These are phyloP conservation scores for Monilinia fructigena DNA, from an alignment of 2,329 filamentous ascomycete genomes.

Conservation along the genomic window DNA sequence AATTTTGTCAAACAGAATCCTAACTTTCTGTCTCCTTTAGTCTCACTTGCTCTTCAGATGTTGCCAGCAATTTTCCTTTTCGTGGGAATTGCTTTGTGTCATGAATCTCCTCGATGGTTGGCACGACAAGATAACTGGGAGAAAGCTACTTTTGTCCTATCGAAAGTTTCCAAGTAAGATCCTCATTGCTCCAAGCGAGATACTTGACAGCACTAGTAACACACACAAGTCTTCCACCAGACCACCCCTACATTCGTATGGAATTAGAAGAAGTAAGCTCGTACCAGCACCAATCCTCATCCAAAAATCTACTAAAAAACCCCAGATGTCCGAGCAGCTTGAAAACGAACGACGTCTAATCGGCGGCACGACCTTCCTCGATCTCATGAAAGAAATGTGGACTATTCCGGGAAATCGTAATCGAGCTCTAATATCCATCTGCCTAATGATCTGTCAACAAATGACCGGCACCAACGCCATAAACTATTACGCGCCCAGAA, in stretches of 20 bases:
- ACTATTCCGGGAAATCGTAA: constrained; percentile 58
- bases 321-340: constrained; percentile 45
- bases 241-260: constrained; percentile 53
- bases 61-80: constrained; percentile 63
- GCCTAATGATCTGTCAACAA: constrained; percentile 55
- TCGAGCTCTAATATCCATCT: constrained; percentile 63
- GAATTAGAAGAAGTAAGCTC: constrained; percentile 51
- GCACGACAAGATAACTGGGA: constrained; percentile 69
- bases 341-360: constrained; percentile 51
- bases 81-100: constrained; percentile 59
- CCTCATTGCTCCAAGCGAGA: constrained; percentile 12
- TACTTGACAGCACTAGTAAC: constrained; percentile 42
- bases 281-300: no score
- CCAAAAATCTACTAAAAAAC: constrained; percentile 1
- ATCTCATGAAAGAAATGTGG: constrained; percentile 63
- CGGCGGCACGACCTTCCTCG: constrained; percentile 48
- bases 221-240: constrained; percentile 50
- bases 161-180: constrained; percentile 45
- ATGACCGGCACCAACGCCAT: constrained; percentile 62
- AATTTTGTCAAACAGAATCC: background rate
- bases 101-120: constrained; percentile 64
- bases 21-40: constrained; percentile 48
- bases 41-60: constrained; percentile 64
- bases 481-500: constrained; percentile 59
- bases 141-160: constrained; percentile 55